Conservation (phyloP, 345 rosid genomes). For the Populus tremula region DNA sequence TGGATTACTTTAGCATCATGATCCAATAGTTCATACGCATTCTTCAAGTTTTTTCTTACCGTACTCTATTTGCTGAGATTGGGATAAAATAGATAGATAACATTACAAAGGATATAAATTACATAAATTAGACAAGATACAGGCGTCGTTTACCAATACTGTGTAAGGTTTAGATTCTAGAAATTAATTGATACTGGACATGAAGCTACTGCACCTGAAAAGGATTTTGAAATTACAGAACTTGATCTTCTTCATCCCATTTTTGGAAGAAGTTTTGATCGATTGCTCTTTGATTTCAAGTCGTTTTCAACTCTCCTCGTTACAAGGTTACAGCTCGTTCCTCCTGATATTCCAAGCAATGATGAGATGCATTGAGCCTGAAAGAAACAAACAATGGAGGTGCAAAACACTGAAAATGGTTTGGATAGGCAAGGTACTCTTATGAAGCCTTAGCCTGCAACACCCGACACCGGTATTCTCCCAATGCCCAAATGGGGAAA, state of each 20-base stretch:
- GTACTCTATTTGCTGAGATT: too few species aligned
- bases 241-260: background rate
- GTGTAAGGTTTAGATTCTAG: background rate
- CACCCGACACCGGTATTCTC: slow-evolving; percentile 46
- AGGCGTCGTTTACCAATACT: background rate
- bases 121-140: background rate
- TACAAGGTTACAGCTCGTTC: too few species aligned
- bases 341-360: background rate
- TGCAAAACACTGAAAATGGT: background rate
- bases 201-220: background rate
- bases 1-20: too few species aligned
- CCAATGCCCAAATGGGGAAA: slow-evolving; percentile 68
- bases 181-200: background rate
- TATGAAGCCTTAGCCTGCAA: slow-evolving; percentile 12
- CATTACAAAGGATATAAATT: background rate
- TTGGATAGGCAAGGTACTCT: background rate
- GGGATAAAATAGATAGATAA: background rate
- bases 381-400: background rate
- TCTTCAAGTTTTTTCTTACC: too few species aligned
- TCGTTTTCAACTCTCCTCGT: too few species aligned
- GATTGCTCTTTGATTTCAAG: background rate
- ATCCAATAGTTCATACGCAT: too few species aligned
- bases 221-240: background rate
- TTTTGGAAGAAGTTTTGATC: background rate
- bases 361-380: background rate